Evolutionary conservation across 257 asterid genomes (phyloP).

Genomic region (Fraxinus anomala): DNA sequence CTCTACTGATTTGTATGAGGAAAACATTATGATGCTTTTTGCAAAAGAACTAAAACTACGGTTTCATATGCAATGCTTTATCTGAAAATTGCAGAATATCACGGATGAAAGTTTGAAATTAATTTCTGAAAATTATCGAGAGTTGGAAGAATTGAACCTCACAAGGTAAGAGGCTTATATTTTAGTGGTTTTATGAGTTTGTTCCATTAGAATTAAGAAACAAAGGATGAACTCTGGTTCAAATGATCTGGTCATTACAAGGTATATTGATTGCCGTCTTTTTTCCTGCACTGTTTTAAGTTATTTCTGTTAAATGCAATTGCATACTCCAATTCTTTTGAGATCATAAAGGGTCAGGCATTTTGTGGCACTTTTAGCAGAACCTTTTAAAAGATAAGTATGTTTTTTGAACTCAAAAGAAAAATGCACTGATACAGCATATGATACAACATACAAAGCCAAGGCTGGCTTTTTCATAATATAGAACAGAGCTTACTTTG

Average conservation of each 20-base stretch:
- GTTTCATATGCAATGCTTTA: slow-evolving; percentile 33
- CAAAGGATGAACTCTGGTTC: neutral
- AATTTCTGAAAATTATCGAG: slow-evolving; percentile 67
- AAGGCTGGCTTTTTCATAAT: neutral
- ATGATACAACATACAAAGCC: neutral
- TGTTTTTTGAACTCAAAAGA: neutral
- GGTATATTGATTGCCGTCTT: neutral
- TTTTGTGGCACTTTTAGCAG: neutral
- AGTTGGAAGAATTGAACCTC: slow-evolving; percentile 66
- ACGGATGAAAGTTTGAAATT: slow-evolving; percentile 68
- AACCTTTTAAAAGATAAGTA: neutral
- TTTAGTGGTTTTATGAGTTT: slow-evolving; percentile 13
- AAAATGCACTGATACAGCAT: neutral
- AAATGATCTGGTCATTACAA: neutral
- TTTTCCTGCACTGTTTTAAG: neutral
- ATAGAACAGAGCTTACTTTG: neutral
- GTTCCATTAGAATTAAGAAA: slow-evolving; percentile 10
- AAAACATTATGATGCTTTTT: neutral
- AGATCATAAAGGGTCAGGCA: neutral
- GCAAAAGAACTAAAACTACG: slow-evolving; percentile 19
- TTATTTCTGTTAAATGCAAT: neutral
- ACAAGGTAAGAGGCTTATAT: slow-evolving; percentile 57
- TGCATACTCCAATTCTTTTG: neutral
- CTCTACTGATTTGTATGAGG: neutral
- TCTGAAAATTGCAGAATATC: slow-evolving; percentile 58